These are phyloP conservation scores for Corchorus capsularis DNA, from an alignment of 345 rosid genomes.

Conservation along the genomic window DNA sequence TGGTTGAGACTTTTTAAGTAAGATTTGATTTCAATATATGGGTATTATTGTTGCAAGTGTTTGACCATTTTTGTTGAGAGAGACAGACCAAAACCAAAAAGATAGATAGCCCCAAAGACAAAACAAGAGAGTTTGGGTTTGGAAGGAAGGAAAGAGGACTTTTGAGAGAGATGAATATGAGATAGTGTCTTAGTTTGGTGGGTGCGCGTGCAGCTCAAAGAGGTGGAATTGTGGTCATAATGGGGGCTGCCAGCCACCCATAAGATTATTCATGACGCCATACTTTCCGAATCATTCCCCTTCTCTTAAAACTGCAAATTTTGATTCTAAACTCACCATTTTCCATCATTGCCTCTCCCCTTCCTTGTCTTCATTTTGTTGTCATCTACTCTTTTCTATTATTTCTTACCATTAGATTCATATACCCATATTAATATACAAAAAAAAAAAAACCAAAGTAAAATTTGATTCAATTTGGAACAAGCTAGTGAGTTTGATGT, in stretches of 20 bases:
- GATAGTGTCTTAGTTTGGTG: constrained; percentile 51
- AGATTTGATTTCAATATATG: constrained; percentile 33
- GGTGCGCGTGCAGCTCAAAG: constrained; percentile 68
- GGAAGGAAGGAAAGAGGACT: constrained; percentile 15
- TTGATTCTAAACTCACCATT: constrained; percentile 41
- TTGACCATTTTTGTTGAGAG: constrained; percentile 35
- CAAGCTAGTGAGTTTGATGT: not conserved
- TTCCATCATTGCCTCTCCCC: constrained; percentile 33
- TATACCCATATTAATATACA: not conserved
- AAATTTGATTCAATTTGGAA: not conserved
- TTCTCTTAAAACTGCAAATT: constrained; percentile 22
- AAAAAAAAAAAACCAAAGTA: too few relatives aligned
- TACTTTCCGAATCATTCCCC: constrained; percentile 28
- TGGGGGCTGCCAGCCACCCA: constrained; percentile 42
- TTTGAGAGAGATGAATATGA: not conserved
- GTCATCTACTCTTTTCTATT: not conserved
- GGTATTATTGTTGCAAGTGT: constrained; percentile 32
- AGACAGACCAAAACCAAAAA: not conserved
- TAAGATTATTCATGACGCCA: constrained; percentile 35
- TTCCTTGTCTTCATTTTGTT: not conserved
- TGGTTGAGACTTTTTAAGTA: constrained; percentile 39
- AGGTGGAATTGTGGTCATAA: constrained; percentile 66
- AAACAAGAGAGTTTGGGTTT: not conserved
- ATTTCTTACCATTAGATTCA: not conserved
- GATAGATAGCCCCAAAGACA: not conserved